A percentile compares a stretch with the other conserved stretches of the same genome.
These are phyloP conservation scores for Biscogniauxia marginata DNA, from an alignment of 2,329 filamentous ascomycete genomes.

Conservation along the genomic window DNA sequence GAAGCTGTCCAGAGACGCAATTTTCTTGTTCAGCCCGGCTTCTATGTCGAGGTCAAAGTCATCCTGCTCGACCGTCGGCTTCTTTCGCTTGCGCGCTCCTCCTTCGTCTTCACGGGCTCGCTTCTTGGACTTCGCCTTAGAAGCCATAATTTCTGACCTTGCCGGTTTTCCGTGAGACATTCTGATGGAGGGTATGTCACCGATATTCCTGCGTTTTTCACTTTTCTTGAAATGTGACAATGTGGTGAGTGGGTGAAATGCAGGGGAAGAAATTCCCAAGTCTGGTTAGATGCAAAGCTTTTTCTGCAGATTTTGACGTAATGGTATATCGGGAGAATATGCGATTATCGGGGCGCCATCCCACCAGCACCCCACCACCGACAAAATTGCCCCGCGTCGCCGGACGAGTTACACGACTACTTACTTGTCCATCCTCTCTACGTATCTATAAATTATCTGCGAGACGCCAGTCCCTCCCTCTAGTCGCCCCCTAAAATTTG, in stretches of 20 bases:
- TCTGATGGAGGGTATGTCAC: neutral
- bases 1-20: conserved; percentile 78
- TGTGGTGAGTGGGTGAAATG: neutral
- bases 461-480: too few relatives aligned
- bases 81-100: conserved; percentile 51
- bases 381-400: conserved; percentile 27
- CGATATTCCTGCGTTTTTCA: neutral
- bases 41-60: conserved; percentile 63
- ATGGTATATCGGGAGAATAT: conserved; percentile 19
- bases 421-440: neutral
- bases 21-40: conserved; percentile 74
- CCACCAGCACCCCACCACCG: conserved; percentile 19
- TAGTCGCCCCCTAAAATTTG: too few relatives aligned
- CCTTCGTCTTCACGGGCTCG: conserved; percentile 53
- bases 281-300: conserved; percentile 1
- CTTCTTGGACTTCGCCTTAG: conserved; percentile 46
- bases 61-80: conserved; percentile 50
- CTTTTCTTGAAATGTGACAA: neutral
- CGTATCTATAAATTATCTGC: neutral
- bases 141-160: conserved; percentile 18
- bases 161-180: conserved; percentile 21
- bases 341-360: conserved; percentile 15
- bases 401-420: neutral
- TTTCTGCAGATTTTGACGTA: conserved; percentile 2
- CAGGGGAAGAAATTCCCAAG: neutral